Base-by-base conservation (phyloP, 1,139 yeast species). In the Hyphopichia burtonii region DNA sequence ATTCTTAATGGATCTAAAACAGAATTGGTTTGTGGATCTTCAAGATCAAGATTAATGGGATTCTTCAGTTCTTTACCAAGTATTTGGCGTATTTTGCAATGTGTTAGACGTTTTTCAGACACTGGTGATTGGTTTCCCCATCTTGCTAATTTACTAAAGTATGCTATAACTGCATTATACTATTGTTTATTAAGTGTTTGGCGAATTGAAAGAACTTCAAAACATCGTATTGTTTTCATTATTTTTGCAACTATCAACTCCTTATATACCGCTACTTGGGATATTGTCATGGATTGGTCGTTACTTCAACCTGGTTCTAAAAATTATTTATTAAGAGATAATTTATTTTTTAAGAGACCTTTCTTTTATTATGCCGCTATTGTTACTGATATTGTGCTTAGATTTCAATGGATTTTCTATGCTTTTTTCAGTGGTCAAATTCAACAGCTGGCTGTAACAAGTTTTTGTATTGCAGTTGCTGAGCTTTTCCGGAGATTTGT, bases 61-160 rank as follows among this genome's bases (percentile, higher is more conserved):
- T 87, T 91, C 51, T 74, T 91, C 52, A 75, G 89, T 34, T 74
- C 96, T 3, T 61, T 93, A 20, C 99, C 99, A 0, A 86, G 90
- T 47, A 78, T 89, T 36, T 89, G 96, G 89, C 86, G 99, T 66
- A 79, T 86, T 41, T 60, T 91, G 42, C 99, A 93, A 61, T 93
- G 99, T 63, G 61, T 85, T 25, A 72, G 99, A 53, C 95, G 99
- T 76, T 93, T 77, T 60, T 79, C 83, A 39, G 99, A 93, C 58
- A 86, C 97, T 0, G 93, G 95, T 1, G 96, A 91, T 56, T 84
- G 91, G 86, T 94, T 93, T 58, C 99, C 99, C 1, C 99, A 93
- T 73, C 66, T 93, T 46, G 93, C 96, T n/a, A 93, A 93, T 56
- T 88, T 89, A 74, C 55, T 72, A 36, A 93, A 93, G 61, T 93